Percentiles rank a stretch among this genome's conserved stretches.
phyloP scores from a whole-genome alignment of 495 filamentous ascomycete genomes.

The Tuber brumale region DNA sequence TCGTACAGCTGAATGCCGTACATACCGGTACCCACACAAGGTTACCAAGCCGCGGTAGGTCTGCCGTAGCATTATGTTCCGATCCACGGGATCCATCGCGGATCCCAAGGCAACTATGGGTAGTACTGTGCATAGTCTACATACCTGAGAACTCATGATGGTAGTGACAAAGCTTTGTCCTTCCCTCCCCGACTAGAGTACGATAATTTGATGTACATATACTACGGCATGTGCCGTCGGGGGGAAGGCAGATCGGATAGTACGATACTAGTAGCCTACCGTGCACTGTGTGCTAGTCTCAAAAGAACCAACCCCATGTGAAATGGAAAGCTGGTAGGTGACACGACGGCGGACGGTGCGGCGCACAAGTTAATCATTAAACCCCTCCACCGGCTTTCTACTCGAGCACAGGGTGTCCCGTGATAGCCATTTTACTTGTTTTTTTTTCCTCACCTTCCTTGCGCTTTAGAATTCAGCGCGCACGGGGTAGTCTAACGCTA shows the following conservation, averaged over 20 bases:
- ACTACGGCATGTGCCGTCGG: background rate
- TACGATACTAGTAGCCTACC: background rate
- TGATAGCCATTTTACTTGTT: background rate
- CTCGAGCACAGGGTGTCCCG: background rate
- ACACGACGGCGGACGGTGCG: background rate
- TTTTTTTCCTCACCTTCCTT: background rate
- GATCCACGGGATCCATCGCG: background rate
- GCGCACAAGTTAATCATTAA: background rate
- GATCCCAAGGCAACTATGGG: background rate
- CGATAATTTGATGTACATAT: background rate
- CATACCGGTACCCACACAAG: background rate
- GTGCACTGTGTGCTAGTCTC: background rate
- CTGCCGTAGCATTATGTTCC: background rate
- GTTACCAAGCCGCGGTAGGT: background rate
- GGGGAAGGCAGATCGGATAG: background rate
- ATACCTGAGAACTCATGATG: background rate
- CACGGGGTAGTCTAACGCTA: background rate
- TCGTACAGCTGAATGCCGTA: background rate
- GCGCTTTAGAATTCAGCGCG: background rate
- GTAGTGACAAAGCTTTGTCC: background rate
- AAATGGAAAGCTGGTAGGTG: background rate
- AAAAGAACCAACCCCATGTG: background rate
- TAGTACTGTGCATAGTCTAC: background rate
- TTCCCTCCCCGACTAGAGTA: background rate
- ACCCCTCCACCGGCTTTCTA: background rate